Evolutionary conservation across 1,284 basidiomycete species (phyloP).

Genomic region (Inonotus obliquus): DNA sequence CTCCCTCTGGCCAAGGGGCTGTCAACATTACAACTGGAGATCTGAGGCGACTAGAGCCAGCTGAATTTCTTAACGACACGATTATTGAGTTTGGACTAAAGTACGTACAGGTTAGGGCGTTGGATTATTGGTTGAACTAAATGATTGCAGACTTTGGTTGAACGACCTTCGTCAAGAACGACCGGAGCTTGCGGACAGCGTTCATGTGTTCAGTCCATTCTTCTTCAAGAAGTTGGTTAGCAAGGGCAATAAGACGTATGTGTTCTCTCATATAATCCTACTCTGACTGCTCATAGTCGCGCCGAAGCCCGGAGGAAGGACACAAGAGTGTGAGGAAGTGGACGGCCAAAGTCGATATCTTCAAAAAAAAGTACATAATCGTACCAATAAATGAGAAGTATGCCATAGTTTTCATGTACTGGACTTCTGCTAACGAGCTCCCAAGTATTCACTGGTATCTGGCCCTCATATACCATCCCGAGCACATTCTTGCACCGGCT

Average conservation of each 20-base stretch:
- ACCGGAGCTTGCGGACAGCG: constrained; percentile 62
- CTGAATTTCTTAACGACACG: constrained; percentile 92
- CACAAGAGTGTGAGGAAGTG: constrained; percentile 90
- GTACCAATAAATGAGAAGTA: constrained; percentile 97
- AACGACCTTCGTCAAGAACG: constrained; percentile 47
- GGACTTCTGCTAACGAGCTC: neutral
- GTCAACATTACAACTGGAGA: constrained; percentile 81
- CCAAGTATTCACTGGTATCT: constrained; percentile 94
- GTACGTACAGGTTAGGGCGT: constrained; percentile 38
- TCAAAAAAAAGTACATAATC: constrained; percentile 88
- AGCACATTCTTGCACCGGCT: constrained; percentile 47
- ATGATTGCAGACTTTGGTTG: constrained; percentile 56
- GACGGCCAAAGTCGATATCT: constrained; percentile 86
- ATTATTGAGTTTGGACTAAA: constrained; percentile 94
- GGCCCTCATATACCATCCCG: constrained; percentile 87
- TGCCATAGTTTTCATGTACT: constrained; percentile 25
- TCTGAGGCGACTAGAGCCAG: constrained; percentile 62
- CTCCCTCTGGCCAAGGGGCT: constrained; percentile 61
- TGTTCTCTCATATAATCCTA: constrained; percentile 12
- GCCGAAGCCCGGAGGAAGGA: constrained; percentile 51
- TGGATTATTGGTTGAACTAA: constrained; percentile 4
- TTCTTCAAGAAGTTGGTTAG: constrained; percentile 86
- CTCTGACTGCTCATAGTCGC: constrained; percentile 1
- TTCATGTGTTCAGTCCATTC: constrained; percentile 95
- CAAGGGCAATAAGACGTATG: constrained; percentile 60